A percentile compares a stretch with the other conserved stretches of the same genome.
Evolutionary conservation across 495 filamentous ascomycete species (phyloP).

Genomic region (Trichocladium antarcticum): DNA sequence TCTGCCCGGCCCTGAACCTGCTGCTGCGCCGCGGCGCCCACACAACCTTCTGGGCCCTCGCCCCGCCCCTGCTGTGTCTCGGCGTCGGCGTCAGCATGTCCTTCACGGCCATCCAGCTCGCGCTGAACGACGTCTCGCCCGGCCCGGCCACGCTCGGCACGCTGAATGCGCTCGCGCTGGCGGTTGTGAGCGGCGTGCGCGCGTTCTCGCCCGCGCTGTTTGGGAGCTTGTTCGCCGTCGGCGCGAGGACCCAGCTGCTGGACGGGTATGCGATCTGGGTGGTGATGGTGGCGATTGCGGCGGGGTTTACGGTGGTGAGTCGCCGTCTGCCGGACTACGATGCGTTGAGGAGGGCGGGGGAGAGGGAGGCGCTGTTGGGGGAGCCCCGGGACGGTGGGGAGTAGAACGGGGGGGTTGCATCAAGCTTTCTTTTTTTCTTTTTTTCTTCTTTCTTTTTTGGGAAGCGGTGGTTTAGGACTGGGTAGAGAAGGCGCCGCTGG

Average conservation of each 20-base stretch:
- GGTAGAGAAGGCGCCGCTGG: too few relatives aligned
- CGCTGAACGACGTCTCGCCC: constrained; percentile 57
- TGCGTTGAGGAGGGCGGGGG: constrained; percentile 25
- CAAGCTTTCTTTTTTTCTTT: too few relatives aligned
- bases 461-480: too few relatives aligned
- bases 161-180: constrained; percentile 53
- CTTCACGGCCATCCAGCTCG: constrained; percentile 57
- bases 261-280: constrained; percentile 57
- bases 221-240: constrained; percentile 50
- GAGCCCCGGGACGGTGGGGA: too few relatives aligned
- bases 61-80: constrained; percentile 29
- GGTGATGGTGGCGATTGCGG: constrained; percentile 41
- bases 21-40: constrained; percentile 34
- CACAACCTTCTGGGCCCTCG: constrained; percentile 46
- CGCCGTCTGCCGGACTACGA: constrained; percentile 41
- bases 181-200: constrained; percentile 40
- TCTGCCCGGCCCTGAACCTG: constrained; percentile 41
- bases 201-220: constrained; percentile 51
- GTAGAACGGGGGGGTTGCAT: too few relatives aligned
- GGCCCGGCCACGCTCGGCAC: constrained; percentile 47
- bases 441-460: too few relatives aligned
- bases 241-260: constrained; percentile 44
- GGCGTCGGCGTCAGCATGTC: constrained; percentile 55
- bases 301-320: constrained; percentile 34
- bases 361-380: constrained; percentile 11